phyloP scores from a whole-genome alignment of 371 early-diverging fungal genomes.

The Saksenaea oblongispora region DNA sequence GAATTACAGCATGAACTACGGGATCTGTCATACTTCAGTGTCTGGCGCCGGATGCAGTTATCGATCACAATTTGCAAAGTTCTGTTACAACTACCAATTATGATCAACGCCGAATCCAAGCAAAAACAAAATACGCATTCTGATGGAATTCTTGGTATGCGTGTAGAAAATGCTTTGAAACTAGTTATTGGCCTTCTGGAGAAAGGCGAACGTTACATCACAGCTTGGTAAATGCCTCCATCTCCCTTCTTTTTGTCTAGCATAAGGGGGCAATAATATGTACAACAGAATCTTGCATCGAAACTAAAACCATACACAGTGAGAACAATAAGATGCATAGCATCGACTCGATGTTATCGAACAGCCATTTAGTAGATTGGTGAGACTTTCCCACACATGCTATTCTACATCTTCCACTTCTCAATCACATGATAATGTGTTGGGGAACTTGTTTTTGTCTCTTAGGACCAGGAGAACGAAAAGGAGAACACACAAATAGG shows the following conservation, averaged over 20 bases:
- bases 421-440: background rate
- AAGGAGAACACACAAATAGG: background rate
- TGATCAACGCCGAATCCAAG: slow-evolving; percentile 48
- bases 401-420: background rate
- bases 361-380: background rate
- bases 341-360: background rate
- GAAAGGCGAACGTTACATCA: slow-evolving; percentile 53
- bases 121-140: slow-evolving; percentile 26
- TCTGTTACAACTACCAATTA: slow-evolving; percentile 58
- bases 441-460: background rate
- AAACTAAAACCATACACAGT: background rate
- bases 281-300: background rate
- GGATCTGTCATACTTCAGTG: slow-evolving; percentile 56
- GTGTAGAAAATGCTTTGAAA: slow-evolving; percentile 54
- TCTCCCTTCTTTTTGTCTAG: background rate
- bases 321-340: background rate
- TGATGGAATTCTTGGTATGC: slow-evolving; percentile 46
- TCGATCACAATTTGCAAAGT: slow-evolving; percentile 60
- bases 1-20: slow-evolving; percentile 64
- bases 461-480: no score
- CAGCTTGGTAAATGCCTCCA: slow-evolving; percentile 20
- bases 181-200: slow-evolving; percentile 58
- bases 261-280: slow-evolving; percentile 1
- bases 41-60: slow-evolving; percentile 58
- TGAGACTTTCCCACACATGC: background rate